These are phyloP conservation scores for Polyplosphaeria fusca DNA, from an alignment of 495 filamentous ascomycete species.

Conservation along the genomic window DNA sequence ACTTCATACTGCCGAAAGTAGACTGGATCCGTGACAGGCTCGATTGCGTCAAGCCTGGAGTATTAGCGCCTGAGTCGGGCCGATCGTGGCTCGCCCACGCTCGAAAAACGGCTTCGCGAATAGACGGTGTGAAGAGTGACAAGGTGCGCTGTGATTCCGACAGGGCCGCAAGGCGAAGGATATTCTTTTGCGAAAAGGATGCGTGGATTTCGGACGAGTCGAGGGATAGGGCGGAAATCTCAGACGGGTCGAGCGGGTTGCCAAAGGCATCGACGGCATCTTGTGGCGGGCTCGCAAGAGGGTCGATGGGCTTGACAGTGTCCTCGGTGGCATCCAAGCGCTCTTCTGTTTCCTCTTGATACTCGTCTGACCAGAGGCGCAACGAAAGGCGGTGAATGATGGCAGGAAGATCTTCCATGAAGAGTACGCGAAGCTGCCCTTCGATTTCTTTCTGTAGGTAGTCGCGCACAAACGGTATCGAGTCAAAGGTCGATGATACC, in stretches of 20 bases:
- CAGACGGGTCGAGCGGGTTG: slow-evolving; percentile 62
- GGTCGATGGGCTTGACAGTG: slow-evolving; percentile 60
- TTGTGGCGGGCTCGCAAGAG: slow-evolving; percentile 72
- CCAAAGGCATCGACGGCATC: slow-evolving; percentile 74
- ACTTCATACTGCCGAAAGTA: slow-evolving; percentile 33
- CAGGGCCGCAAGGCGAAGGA: slow-evolving; percentile 70
- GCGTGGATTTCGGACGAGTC: slow-evolving; percentile 75
- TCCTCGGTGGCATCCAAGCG: slow-evolving; percentile 48
- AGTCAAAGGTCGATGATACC: slow-evolving; percentile 97
- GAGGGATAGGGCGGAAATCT: slow-evolving; percentile 70
- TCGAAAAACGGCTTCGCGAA: slow-evolving; percentile 80
- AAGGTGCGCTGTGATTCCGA: slow-evolving; percentile 81
- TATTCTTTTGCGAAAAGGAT: slow-evolving; percentile 86
- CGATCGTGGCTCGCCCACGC: slow-evolving; percentile 85
- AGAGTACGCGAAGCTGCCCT: slow-evolving; percentile 81
- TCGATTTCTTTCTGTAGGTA: slow-evolving; percentile 97
- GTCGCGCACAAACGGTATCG: slow-evolving; percentile 95
- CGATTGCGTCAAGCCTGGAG: slow-evolving; percentile 32
- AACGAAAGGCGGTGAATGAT: slow-evolving; percentile 93
- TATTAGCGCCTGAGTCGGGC: slow-evolving; percentile 54
- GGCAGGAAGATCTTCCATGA: slow-evolving; percentile 96
- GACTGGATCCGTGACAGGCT: slow-evolving; percentile 41
- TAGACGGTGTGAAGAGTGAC: slow-evolving; percentile 79
- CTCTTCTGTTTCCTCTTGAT: slow-evolving; percentile 61
- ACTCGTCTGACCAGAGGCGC: slow-evolving; percentile 84